These are phyloP conservation scores for Baudoinia panamericana DNA, from an alignment of 495 filamentous ascomycete species.

Conservation along the genomic window DNA sequence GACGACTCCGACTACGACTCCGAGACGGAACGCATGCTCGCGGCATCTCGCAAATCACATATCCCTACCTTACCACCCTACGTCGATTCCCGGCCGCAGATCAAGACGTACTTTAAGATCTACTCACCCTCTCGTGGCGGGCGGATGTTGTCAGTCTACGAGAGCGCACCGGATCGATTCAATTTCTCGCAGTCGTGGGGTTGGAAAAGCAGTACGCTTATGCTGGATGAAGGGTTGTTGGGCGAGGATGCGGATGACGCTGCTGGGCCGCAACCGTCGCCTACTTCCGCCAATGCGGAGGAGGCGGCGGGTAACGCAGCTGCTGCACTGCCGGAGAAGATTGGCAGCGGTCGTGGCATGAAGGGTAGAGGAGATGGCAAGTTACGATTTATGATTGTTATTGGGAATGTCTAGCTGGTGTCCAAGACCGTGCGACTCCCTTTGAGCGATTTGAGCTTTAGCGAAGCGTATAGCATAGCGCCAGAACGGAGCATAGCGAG, in stretches of 20 bases:
- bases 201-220: conserved; percentile 47
- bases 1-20: conserved; percentile 1
- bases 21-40: neutral
- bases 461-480: too few relatives aligned
- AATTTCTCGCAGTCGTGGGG: conserved; percentile 54
- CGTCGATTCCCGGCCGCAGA: conserved; percentile 42
- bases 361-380: conserved; percentile 33
- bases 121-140: conserved; percentile 45
- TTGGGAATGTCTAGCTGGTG: conserved; percentile 30
- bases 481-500: too few relatives aligned
- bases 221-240: conserved; percentile 39
- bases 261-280: neutral
- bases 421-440: too few relatives aligned
- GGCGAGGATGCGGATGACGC: conserved; percentile 18
- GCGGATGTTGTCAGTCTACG: conserved; percentile 44
- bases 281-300: neutral
- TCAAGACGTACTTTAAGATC: conserved; percentile 53
- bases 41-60: conserved; percentile 7
- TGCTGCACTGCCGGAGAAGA: conserved; percentile 1
- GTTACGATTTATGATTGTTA: conserved; percentile 45
- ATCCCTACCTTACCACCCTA: conserved; percentile 39
- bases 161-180: conserved; percentile 44
- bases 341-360: conserved; percentile 4
- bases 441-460: too few relatives aligned
- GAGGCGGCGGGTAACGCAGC: neutral